These are phyloP conservation scores for Prunus mume DNA, from an alignment of 306 rosid genomes.

Conservation along the genomic window DNA sequence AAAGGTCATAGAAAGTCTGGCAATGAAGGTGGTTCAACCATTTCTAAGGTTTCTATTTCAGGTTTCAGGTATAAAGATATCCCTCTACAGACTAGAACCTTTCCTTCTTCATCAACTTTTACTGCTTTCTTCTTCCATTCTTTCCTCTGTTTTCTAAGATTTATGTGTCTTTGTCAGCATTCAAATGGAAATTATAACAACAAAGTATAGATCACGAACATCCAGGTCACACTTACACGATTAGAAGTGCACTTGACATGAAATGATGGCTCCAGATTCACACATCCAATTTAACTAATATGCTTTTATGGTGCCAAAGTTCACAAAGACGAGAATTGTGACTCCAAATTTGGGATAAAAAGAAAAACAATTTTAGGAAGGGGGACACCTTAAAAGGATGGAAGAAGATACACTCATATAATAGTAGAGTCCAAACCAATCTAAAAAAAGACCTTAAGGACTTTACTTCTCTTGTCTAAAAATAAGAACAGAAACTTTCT, in stretches of 20 bases:
- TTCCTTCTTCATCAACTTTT: neutral
- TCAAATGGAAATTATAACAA: neutral
- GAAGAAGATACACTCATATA: no score
- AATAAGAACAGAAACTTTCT: no score
- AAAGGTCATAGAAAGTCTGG: neutral
- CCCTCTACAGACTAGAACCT: neutral
- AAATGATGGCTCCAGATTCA: neutral
- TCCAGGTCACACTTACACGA: neutral
- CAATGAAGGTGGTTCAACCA: neutral
- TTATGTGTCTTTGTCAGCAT: neutral
- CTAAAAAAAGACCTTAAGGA: no score
- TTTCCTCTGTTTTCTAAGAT: neutral
- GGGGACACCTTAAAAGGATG: no score
- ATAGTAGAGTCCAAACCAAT: no score
- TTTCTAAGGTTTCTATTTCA: neutral
- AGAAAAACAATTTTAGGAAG: neutral
- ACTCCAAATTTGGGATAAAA: neutral
- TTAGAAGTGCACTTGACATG: neutral
- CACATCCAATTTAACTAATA: neutral
- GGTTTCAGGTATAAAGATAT: neutral
- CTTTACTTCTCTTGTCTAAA: no score
- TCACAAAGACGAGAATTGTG: neutral
- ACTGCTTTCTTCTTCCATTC: neutral
- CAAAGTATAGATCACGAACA: neutral
- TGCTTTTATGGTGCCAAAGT: neutral